Base-by-base conservation (phyloP, 2,329 filamentous ascomycete species). In the Coniosporium tulheliwenetii region DNA sequence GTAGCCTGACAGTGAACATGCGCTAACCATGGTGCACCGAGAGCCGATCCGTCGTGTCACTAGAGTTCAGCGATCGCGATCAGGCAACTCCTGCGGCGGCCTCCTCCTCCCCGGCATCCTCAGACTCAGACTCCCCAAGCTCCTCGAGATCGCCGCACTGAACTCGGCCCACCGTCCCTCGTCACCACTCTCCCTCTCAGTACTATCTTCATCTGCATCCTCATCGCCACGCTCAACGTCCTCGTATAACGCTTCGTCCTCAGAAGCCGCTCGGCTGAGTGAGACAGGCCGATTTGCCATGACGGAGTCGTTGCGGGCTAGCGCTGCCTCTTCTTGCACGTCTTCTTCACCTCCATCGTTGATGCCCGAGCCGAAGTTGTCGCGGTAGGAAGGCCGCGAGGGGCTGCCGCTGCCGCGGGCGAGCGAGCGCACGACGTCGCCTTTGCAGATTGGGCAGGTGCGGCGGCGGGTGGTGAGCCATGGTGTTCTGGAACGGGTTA, bases 391-490 rank as follows among this genome's bases (percentile, higher is more conserved):
- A 10, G 7, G 31, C 13, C 41, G 35, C n/a, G 35, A 29, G 8
- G 39, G 15, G 3, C 30, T 35, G 26, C 39, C 39, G 3, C 30
- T 35, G 26, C 39, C 39, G 14, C 52, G 48, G n/a, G 54, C 54
- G 8, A 63, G 50, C 8, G 58, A 61, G 36, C 69, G 61, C 12
- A 98, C 89, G 31, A 98, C 91, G 56, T 98, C 91, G 38, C 87
- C 86, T 65, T 98, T 98, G 66, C 91, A 98, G 45, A 98, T 96
- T 1, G 91, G 91, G 53, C 91, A 98, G n/a, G 91, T 98, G 47
- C 91, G 80, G 47, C 91, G 81, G 38, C 89, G 79, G 12, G 87
- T 96, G 0, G 89, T 95, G 40, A 98, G 69, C 91, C 91, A 98
- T 2, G 91, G 91, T 4, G 91, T 96, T 56, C 86, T 94, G 47